A percentile compares a stretch with the other conserved stretches of the same genome.
Conservation (phyloP, 2,329 filamentous ascomycete genomes). For the Clathrospora elynae region DNA sequence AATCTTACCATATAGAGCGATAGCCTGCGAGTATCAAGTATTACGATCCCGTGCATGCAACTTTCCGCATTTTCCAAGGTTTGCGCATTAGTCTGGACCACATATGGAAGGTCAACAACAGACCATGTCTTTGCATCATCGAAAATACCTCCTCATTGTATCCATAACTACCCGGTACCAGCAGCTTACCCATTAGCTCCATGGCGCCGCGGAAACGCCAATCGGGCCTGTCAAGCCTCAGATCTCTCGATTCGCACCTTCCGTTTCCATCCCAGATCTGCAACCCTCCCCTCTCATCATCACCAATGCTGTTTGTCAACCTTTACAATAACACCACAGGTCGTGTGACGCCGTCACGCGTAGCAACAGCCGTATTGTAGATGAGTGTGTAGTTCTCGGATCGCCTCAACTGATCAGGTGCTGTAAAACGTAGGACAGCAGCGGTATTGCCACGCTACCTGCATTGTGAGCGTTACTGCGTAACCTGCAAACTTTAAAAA, state of each 20-base stretch:
- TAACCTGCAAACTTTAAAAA: background rate
- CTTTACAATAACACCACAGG: conserved; percentile 1
- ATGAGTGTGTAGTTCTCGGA: too few relatives aligned
- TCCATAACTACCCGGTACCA: conserved; percentile 25
- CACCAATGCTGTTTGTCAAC: background rate
- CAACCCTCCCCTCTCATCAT: conserved; percentile 9
- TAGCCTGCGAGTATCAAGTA: conserved; percentile 1
- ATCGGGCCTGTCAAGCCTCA: conserved; percentile 4
- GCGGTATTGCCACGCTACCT: too few relatives aligned
- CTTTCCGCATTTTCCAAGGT: background rate
- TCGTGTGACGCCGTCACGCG: too few relatives aligned
- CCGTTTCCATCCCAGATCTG: conserved; percentile 19
- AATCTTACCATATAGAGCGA: conserved; percentile 10
- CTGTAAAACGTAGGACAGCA: too few relatives aligned
- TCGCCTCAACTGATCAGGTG: too few relatives aligned
- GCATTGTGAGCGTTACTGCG: conserved; percentile 4
- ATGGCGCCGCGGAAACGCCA: too few relatives aligned
- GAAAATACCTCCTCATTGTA: conserved; percentile 15
- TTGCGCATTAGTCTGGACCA: background rate
- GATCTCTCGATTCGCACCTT: conserved; percentile 22
- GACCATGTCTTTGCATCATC: conserved; percentile 24
- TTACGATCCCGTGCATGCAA: conserved; percentile 4
- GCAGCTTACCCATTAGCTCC: too few relatives aligned
- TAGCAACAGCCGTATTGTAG: too few relatives aligned
- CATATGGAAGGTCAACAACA: conserved; percentile 23